These are phyloP conservation scores for Monosporozyma aerobia DNA, from an alignment of 805 yeast species.

Conservation along the genomic window DNA sequence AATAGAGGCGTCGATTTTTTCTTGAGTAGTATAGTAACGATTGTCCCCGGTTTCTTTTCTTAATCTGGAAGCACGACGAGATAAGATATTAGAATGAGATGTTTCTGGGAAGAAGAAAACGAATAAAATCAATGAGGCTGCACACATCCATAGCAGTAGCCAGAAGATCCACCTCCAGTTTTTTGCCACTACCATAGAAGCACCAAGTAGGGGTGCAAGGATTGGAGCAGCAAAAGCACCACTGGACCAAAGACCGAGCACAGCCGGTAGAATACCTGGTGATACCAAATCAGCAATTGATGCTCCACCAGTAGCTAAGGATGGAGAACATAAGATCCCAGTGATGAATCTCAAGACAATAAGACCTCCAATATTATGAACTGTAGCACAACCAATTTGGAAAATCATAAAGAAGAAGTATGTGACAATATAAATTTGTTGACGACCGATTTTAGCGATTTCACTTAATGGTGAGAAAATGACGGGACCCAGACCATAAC, in stretches of 20 bases:
- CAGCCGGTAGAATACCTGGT: slow-evolving; percentile 36
- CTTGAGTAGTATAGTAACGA: slow-evolving; percentile 36
- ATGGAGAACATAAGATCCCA: slow-evolving; percentile 50
- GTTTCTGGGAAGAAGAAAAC: slow-evolving; percentile 42
- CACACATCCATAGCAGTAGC: slow-evolving; percentile 38
- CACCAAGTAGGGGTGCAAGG: slow-evolving; percentile 49
- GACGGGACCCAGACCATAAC: slow-evolving; percentile 55
- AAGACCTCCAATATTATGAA: slow-evolving; percentile 41
- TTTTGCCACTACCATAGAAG: slow-evolving; percentile 39
- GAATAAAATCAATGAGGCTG: slow-evolving; percentile 31
- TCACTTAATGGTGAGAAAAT: slow-evolving; percentile 52
- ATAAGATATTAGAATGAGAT: slow-evolving; percentile 35
- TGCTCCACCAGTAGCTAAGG: slow-evolving; percentile 52
- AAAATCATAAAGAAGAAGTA: slow-evolving; percentile 39
- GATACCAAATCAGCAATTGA: slow-evolving; percentile 41
- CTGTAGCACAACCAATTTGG: slow-evolving; percentile 49
- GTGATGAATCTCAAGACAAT: slow-evolving; percentile 42
- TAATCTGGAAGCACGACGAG: slow-evolving; percentile 38
- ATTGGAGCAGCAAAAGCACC: slow-evolving; percentile 49
- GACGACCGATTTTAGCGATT: slow-evolving; percentile 44
- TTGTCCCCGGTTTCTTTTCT: slow-evolving; percentile 41
- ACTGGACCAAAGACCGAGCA: slow-evolving; percentile 43
- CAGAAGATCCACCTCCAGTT: slow-evolving; percentile 50
- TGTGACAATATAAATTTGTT: slow-evolving; percentile 39
- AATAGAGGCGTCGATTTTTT: slow-evolving; percentile 25